Percentiles rank a stretch among this genome's conserved stretches.
These are phyloP conservation scores for Biancaea sappan DNA, from an alignment of 306 rosid species.

Conservation along the genomic window DNA sequence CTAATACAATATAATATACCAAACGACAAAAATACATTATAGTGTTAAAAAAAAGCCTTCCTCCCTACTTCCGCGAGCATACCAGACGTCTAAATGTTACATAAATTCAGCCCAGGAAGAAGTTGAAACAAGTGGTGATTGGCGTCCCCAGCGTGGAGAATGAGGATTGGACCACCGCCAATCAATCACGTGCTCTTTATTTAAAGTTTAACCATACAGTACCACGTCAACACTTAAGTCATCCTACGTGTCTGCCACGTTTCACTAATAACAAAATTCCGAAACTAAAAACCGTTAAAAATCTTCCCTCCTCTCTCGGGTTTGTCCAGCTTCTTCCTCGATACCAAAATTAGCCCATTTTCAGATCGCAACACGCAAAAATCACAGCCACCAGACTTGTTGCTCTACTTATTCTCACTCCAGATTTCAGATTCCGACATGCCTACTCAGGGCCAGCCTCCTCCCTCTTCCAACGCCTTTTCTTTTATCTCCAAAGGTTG, in stretches of 20 bases:
- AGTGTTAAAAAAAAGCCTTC: too few species aligned
- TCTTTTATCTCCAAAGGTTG: conserved; percentile 69
- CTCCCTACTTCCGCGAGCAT: too few species aligned
- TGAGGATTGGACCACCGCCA: too few species aligned
- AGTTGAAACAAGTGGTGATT: too few species aligned
- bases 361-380: neutral
- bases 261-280: conserved; percentile 30
- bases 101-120: too few species aligned
- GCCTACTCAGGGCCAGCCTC: conserved; percentile 39
- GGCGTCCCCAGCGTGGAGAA: too few species aligned
- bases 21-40: too few species aligned
- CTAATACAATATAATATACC: too few species aligned
- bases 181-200: too few species aligned
- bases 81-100: too few species aligned
- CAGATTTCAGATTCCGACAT: conserved; percentile 22
- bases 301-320: neutral
- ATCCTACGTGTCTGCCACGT: conserved; percentile 40
- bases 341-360: neutral
- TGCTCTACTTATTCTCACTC: neutral
- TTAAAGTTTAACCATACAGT: too few species aligned
- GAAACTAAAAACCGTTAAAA: neutral
- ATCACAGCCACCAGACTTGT: neutral
- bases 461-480: conserved; percentile 53
- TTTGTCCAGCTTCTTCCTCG: neutral
- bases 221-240: neutral